A percentile compares a stretch with the other conserved stretches of the same genome.
Conservation (phyloP, 1,284 basidiomycete genomes). For the Papiliotrema flavescens region DNA sequence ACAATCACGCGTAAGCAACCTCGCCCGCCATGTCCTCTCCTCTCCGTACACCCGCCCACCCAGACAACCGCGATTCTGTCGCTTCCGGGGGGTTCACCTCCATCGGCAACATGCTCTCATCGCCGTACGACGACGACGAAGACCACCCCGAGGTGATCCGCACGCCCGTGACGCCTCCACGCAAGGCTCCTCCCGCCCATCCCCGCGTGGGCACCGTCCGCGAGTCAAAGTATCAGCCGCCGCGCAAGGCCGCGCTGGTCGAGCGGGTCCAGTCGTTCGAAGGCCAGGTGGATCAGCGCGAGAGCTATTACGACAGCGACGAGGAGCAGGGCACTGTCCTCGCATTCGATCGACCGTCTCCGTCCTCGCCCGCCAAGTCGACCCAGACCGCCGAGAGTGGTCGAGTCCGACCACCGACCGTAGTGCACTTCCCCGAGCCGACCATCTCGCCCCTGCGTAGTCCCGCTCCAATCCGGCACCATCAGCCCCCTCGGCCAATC, state of each 20-base stretch:
- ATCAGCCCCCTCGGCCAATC: background rate
- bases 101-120: conserved; percentile 24
- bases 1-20: conserved; percentile 1
- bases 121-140: conserved; percentile 19
- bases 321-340: background rate
- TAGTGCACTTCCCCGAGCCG: conserved; percentile 17
- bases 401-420: conserved; percentile 9
- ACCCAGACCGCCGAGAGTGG: conserved; percentile 4
- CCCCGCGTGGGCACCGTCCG: background rate
- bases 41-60: background rate
- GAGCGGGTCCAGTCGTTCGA: conserved; percentile 2
- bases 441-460: background rate
- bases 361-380: background rate
- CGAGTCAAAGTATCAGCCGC: background rate
- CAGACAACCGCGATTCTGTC: conserved; percentile 2
- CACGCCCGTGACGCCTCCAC: background rate
- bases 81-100: conserved; percentile 17
- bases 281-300: background rate
- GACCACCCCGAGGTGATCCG: conserved; percentile 3
- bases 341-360: background rate
- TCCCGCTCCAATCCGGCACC: conserved; percentile 2
- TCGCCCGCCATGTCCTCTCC: conserved; percentile 4
- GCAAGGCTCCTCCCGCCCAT: background rate
- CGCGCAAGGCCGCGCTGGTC: background rate
- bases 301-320: background rate